A percentile compares a stretch with the other conserved stretches of the same genome.
Conservation (phyloP, 2,329 filamentous ascomycete species). For the Exophiala alcalophila region DNA sequence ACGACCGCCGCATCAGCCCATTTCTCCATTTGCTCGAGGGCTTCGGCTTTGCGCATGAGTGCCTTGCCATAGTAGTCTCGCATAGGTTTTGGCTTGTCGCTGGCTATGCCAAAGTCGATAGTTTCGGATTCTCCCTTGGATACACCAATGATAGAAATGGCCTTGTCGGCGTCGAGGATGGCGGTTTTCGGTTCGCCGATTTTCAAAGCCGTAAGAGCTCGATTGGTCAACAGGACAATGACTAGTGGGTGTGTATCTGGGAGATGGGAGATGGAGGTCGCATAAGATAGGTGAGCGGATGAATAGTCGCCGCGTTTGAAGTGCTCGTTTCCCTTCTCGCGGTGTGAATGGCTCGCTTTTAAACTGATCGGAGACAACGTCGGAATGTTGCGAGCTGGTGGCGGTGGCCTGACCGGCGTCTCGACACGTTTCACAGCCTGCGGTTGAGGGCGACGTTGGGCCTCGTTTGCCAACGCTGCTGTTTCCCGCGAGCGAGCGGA, state of each 20-base stretch:
- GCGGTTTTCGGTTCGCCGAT: constrained; percentile 87
- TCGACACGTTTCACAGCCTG: constrained; percentile 15
- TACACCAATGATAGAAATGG: constrained; percentile 74
- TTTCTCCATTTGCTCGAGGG: constrained; percentile 89
- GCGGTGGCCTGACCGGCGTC: constrained; percentile 35
- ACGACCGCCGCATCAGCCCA: constrained; percentile 79
- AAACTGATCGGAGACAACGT: constrained; percentile 66
- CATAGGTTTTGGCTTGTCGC: constrained; percentile 76
- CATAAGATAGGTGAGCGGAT: constrained; percentile 78
- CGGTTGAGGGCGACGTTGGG: constrained; percentile 34
- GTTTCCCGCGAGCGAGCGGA: constrained; percentile 33
- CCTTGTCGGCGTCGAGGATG: constrained; percentile 77
- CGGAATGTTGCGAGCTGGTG: constrained; percentile 54
- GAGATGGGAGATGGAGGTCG: constrained; percentile 69
- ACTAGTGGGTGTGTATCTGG: constrained; percentile 76
- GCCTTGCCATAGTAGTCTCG: constrained; percentile 91
- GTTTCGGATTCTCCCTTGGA: constrained; percentile 75
- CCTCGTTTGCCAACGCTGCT: constrained; percentile 35
- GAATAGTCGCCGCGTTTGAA: constrained; percentile 95
- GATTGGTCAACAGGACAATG: constrained; percentile 88
- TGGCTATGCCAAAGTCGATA: constrained; percentile 63
- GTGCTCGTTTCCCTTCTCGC: constrained; percentile 76
- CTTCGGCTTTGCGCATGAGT: constrained; percentile 90
- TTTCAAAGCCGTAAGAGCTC: constrained; percentile 84
- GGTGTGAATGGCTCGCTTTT: constrained; percentile 71